These are phyloP conservation scores for Omphalotus guepiniiformis DNA, from an alignment of 768 basidiomycete species.

Conservation along the genomic window DNA sequence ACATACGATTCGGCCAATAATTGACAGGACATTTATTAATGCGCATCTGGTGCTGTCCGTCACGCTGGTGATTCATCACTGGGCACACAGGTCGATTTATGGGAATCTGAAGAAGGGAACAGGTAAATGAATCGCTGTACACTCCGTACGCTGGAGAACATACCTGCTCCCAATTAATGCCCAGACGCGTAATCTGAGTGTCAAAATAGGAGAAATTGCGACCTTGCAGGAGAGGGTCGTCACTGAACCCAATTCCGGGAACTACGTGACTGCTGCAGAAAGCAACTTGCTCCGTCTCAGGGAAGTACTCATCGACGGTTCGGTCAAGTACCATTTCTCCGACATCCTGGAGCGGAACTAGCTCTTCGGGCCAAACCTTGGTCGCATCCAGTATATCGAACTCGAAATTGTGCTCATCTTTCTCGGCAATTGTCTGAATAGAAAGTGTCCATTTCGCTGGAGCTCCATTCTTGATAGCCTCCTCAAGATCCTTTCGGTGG, in stretches of 20 bases:
- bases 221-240: slow-evolving; percentile 79
- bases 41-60: slow-evolving; percentile 52
- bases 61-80: slow-evolving; percentile 64
- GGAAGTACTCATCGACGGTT: slow-evolving; percentile 71
- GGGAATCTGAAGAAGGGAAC: slow-evolving; percentile 47
- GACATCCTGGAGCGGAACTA: slow-evolving; percentile 72
- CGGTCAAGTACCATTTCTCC: slow-evolving; percentile 70
- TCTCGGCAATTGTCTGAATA: slow-evolving; percentile 68
- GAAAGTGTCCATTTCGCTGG: slow-evolving; percentile 78
- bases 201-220: slow-evolving; percentile 88
- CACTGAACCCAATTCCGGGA: slow-evolving; percentile 66
- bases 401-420: slow-evolving; percentile 75
- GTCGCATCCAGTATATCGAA: slow-evolving; percentile 88
- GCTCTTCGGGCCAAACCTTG: slow-evolving; percentile 81
- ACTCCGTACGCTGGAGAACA: slow-evolving; percentile 5
- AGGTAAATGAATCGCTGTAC: neutral
- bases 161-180: slow-evolving; percentile 74
- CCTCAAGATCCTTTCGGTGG: slow-evolving; percentile 81
- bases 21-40: slow-evolving; percentile 44
- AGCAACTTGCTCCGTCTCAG: slow-evolving; percentile 81
- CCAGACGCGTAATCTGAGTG: slow-evolving; percentile 77
- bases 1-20: slow-evolving; percentile 80
- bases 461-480: slow-evolving; percentile 70
- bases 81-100: slow-evolving; percentile 82
- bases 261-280: slow-evolving; percentile 78